Conservation (phyloP, 2,329 filamentous ascomycete genomes). For the Lasiodiplodia citricola region DNA sequence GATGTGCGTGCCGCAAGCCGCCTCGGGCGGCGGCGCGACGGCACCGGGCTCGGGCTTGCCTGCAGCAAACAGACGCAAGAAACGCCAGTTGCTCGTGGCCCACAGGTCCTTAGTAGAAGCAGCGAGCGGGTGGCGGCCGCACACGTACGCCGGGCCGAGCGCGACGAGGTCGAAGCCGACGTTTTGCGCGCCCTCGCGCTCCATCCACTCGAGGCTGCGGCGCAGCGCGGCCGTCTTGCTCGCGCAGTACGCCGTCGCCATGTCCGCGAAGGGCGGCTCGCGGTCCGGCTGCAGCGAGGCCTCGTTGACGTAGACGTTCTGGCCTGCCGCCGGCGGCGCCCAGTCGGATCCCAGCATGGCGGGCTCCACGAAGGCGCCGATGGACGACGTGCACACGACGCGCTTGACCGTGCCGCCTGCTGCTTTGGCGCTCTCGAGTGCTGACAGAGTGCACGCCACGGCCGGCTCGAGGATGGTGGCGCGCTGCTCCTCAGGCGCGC, state of each 20-base stretch:
- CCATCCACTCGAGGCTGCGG: background rate
- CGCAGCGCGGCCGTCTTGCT: slow-evolving; percentile 20
- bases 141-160: background rate
- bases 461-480: slow-evolving; percentile 23
- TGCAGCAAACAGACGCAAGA: slow-evolving; percentile 1
- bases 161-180: slow-evolving; percentile 5
- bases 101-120: background rate
- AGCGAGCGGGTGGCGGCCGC: background rate
- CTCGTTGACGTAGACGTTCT: background rate
- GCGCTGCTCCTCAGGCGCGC: slow-evolving; percentile 12
- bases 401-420: slow-evolving; percentile 21
- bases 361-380: slow-evolving; percentile 21
- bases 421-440: slow-evolving; percentile 22
- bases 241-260: slow-evolving; percentile 1
- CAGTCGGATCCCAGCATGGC: background rate
- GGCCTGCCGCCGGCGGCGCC: background rate
- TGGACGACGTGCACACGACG: slow-evolving; percentile 26
- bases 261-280: background rate
- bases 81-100: background rate
- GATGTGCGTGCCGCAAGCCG: slow-evolving; percentile 14
- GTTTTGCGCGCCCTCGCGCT: background rate
- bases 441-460: slow-evolving; percentile 25
- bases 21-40: background rate
- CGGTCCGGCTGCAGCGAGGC: background rate
- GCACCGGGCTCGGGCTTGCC: background rate